Base-by-base conservation (phyloP, 345 rosid species). In the Geranium brycei region DNA sequence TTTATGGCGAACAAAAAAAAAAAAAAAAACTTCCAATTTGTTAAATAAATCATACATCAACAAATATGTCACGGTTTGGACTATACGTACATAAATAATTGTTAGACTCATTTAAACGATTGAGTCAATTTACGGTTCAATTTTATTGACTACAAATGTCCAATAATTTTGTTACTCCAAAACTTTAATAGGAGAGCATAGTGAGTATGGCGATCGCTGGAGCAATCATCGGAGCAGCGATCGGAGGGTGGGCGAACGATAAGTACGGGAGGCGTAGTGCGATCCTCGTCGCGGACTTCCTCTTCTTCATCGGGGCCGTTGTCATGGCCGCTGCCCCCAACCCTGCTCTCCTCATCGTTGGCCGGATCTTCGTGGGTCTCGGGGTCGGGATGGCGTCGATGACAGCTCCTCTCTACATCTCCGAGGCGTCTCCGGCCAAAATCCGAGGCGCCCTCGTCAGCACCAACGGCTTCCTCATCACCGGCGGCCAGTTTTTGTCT, bases 361-460 rank as follows among this genome's bases (percentile, higher is more conserved):
- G 97, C 12, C 81, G 97, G 55, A 74, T 88, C 16, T 83, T 91
- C n/a, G 96, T 88, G 0, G 95, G 97, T 0, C 69, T 87, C 5
- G 97, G 97, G 5, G 96, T 88, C 0, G 96, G 97, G 16, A 91
- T 91, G 97, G 96, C 96, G 7, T 91, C 97, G 0, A 83, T 91
- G 90, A 88, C 98, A 1, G 35, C 98, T 8, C 98, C 98, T 19
- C 81, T 91, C 7, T 91, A 91, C 74, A 91, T 91, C 32, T 88
- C 96, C 0, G 98, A 91, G 73, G 90, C 91, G 17, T 91, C 98
- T 17, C 98, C 98, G 0, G 85, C 95, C 0, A 85, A 71, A 76
- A 91, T 91, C 61, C 77, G 98, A 13, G 96, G 97, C 53, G 97
- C 91, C 35, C 95, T 91, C 62, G 95, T 88, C 31, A 85, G 96